Evolutionary conservation across 164 flowering plant species (phyloP).

Genomic region (Tinospora cordifolia): DNA sequence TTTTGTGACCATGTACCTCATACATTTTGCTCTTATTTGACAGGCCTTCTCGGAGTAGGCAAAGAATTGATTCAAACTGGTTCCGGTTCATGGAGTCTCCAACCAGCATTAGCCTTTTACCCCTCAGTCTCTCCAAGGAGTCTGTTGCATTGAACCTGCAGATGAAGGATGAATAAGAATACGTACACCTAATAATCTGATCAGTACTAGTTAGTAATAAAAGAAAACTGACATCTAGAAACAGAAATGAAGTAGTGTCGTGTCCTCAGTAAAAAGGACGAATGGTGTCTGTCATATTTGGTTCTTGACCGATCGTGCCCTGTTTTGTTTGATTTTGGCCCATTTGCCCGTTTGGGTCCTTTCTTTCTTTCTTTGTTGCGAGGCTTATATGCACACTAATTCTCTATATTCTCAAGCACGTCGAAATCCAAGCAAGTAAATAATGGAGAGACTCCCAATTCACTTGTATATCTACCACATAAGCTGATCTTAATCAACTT

Average conservation of each 20-base stretch:
- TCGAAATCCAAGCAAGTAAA: neutral
- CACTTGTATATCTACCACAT: neutral
- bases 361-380: neutral
- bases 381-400: neutral
- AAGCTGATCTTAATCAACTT: too few relatives aligned
- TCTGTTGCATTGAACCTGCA: conserved; percentile 82
- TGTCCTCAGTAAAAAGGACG: conserved; percentile 22
- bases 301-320: neutral
- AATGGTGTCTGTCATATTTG: neutral
- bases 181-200: too few relatives aligned
- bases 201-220: too few relatives aligned
- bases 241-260: too few relatives aligned
- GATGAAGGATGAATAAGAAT: too few relatives aligned
- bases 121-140: conserved; percentile 76
- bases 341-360: neutral
- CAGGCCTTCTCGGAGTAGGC: conserved; percentile 73
- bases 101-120: conserved; percentile 79
- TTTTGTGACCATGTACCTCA: conserved; percentile 71
- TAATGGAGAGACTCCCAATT: neutral
- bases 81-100: conserved; percentile 98
- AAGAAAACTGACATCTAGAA: too few relatives aligned
- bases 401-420: neutral
- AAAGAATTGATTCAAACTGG: conserved; percentile 88
- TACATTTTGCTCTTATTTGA: conserved; percentile 67
- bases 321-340: conserved; percentile 8